phyloP scores from a whole-genome alignment of 2,329 filamentous ascomycete species.

The Aspergillus sp. region DNA sequence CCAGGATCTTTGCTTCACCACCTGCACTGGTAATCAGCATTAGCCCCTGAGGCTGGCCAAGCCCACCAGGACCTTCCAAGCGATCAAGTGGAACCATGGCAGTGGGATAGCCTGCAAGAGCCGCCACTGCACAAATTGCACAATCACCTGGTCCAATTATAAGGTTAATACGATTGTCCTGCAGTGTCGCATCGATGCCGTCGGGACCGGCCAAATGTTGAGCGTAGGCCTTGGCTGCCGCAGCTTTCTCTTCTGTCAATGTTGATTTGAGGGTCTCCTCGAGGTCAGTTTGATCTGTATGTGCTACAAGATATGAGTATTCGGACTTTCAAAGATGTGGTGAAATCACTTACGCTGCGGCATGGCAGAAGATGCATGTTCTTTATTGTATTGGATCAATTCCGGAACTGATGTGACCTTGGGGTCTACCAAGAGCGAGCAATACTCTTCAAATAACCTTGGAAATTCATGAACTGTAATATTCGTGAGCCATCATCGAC shows the following conservation, averaged over 20 bases:
- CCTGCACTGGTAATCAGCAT: neutral
- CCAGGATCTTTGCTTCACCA: neutral
- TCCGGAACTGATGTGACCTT: neutral
- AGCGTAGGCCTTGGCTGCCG: neutral
- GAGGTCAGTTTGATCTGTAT: neutral
- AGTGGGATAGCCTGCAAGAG: neutral
- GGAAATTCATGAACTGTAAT: neutral
- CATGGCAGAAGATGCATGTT: neutral
- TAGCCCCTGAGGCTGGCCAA: slow-evolving; percentile 1
- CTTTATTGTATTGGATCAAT: neutral
- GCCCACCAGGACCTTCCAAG: neutral
- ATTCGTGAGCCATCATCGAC: neutral
- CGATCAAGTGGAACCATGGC: neutral
- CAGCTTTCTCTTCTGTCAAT: neutral
- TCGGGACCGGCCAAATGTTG: neutral
- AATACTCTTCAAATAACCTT: neutral
- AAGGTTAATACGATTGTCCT: neutral
- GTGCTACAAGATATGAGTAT: neutral
- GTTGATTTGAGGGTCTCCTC: neutral
- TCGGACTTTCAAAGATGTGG: too few relatives aligned
- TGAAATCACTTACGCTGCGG: neutral
- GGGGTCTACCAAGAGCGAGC: neutral
- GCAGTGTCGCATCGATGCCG: neutral
- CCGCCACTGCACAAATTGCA: neutral
- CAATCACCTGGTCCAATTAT: neutral